phyloP scores from a whole-genome alignment of 176 grass and related monocot genomes.

The Oryza rufipogon region DNA sequence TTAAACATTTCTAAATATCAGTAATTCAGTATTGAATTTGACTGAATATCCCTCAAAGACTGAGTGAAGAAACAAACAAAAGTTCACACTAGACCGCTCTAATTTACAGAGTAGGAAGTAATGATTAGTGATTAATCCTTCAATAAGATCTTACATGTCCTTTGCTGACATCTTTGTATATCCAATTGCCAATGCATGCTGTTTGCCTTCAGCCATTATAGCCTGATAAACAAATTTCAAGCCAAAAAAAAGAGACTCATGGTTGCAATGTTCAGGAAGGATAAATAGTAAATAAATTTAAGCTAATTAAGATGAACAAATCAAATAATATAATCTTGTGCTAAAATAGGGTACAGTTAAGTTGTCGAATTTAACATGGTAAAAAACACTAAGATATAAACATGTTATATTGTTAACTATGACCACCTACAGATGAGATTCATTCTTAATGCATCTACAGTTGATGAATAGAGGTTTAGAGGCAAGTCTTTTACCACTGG shows the following conservation, averaged over 20 bases:
- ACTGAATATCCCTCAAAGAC: neutral
- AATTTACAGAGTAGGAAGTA: neutral
- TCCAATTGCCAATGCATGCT: conserved; percentile 93
- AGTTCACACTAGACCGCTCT: neutral
- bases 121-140: conserved; percentile 15
- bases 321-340: neutral
- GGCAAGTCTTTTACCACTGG: conserved; percentile 65
- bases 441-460: neutral
- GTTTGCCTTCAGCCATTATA: conserved; percentile 98
- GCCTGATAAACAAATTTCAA: conserved; percentile 54
- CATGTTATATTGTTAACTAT: neutral
- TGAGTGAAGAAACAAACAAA: neutral
- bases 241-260: neutral
- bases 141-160: conserved; percentile 72
- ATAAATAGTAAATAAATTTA: neutral
- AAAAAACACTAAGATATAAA: neutral
- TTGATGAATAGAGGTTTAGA: conserved; percentile 15
- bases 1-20: conserved; percentile 2
- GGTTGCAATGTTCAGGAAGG: conserved; percentile 1
- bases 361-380: neutral
- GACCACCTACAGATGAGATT: neutral
- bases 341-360: neutral
- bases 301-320: conserved; percentile 21
- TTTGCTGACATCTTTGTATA: conserved; percentile 95
- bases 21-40: neutral